These are phyloP conservation scores for Mortierella antarctica DNA, from an alignment of 192 early-diverging fungal genomes.

Conservation along the genomic window DNA sequence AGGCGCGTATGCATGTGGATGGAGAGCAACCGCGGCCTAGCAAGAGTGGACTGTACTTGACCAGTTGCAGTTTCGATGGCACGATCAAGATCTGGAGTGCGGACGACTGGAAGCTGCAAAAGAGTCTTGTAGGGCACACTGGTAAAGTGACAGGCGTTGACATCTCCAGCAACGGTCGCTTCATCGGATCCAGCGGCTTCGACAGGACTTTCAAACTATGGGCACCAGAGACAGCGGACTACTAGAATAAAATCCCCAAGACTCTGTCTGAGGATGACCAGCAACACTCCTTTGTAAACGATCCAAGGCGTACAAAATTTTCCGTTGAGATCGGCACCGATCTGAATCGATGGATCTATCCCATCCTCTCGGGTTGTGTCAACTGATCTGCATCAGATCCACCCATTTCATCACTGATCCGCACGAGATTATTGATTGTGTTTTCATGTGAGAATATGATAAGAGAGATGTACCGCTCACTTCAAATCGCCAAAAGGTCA, in stretches of 20 bases:
- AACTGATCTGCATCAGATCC: not conserved
- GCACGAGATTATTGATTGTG: not conserved
- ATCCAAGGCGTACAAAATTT: too few species aligned
- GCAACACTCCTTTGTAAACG: not conserved
- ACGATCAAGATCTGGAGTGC: slow-evolving; percentile 93
- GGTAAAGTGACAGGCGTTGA: slow-evolving; percentile 93
- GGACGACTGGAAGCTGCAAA: slow-evolving; percentile 93
- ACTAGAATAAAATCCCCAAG: slow-evolving; percentile 5
- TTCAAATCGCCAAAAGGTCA: slow-evolving; percentile 57
- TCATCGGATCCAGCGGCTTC: slow-evolving; percentile 86
- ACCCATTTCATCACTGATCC: not conserved
- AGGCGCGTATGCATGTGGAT: slow-evolving; percentile 33
- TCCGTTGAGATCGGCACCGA: too few species aligned
- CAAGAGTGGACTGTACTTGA: slow-evolving; percentile 80
- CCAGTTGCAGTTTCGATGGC: slow-evolving; percentile 87
- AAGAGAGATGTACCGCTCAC: slow-evolving; percentile 36
- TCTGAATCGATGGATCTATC: too few species aligned
- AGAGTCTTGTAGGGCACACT: slow-evolving; percentile 87
- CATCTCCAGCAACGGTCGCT: slow-evolving; percentile 82
- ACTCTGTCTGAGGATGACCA: not conserved
- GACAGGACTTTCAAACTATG: slow-evolving; percentile 98
- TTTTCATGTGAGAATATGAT: slow-evolving; percentile 1
- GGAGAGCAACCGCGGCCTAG: slow-evolving; percentile 37
- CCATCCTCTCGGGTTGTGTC: too few species aligned
- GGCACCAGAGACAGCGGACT: slow-evolving; percentile 63